A percentile compares a stretch with the other conserved stretches of the same genome.
phyloP scores from a whole-genome alignment of 129 eudicot genomes.

The Apium graveolens region DNA sequence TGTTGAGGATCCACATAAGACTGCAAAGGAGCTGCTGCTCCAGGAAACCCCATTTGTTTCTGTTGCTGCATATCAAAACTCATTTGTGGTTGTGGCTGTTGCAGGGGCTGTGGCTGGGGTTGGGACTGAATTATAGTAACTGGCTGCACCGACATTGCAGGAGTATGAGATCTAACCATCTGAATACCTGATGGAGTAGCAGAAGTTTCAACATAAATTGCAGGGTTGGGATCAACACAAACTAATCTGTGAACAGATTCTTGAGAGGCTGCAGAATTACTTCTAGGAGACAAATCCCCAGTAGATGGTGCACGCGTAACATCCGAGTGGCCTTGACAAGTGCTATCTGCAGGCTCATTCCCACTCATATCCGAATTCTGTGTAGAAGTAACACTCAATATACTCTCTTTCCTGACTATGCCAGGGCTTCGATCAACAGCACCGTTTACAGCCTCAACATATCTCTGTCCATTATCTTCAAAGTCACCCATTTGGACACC shows the following conservation, averaged over 20 bases:
- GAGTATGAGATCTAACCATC: constrained; percentile 18
- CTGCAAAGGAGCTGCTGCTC: constrained; percentile 39
- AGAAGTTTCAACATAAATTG: constrained; percentile 23
- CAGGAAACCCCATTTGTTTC: constrained; percentile 32
- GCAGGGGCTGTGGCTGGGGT: background rate
- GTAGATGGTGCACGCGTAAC: constrained; percentile 37
- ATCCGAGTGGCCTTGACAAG: constrained; percentile 44
- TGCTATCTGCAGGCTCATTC: constrained; percentile 41
- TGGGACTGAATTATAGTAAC: constrained; percentile 12
- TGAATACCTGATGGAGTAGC: constrained; percentile 30
- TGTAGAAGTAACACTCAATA: constrained; percentile 58
- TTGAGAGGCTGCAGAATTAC: constrained; percentile 21
- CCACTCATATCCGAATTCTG: constrained; percentile 81
- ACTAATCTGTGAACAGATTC: constrained; percentile 26
- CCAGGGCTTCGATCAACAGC: constrained; percentile 30
- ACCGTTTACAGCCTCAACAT: constrained; percentile 89
- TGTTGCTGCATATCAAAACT: constrained; percentile 28
- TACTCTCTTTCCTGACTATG: constrained; percentile 54
- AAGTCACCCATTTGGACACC: constrained; percentile 43
- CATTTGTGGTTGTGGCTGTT: background rate
- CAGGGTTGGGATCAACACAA: constrained; percentile 20
- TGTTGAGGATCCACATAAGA: constrained; percentile 62
- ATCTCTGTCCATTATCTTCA: constrained; percentile 69
- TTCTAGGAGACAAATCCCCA: constrained; percentile 39
- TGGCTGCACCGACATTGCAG: constrained; percentile 23